Evolutionary conservation across 225 moss, liverwort and hornwort species (phyloP), one percentile per base, ranked within the genome.

Genomic region (Physcomitrellopsis africana): DNA sequence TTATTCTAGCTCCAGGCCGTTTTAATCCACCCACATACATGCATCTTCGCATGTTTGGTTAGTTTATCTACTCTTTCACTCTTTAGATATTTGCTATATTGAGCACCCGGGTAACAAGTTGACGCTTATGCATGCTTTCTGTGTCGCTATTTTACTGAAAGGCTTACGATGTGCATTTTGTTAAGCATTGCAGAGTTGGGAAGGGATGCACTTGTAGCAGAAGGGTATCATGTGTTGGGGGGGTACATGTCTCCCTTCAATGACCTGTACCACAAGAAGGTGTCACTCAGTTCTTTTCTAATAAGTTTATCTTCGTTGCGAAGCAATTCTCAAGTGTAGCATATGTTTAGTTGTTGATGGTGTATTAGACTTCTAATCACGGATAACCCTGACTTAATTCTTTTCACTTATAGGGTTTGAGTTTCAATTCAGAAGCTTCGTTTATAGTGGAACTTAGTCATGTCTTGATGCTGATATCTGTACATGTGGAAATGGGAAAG

Each of bases 21-120:
- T 99, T 90, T 80, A 99, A 99, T 81, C 97, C 97, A 53, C 95
- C 95, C 26, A 99, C 97, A 43, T 95, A 92, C 63, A 95, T 99
- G 97, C 97, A 99, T 79, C 87, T 99, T 60, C 95, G 97, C 52
- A 93, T 99, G 93, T 99, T 99, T 70, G 97, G 97, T 99, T 59
- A 57, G 89, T 83, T 41, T 26, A 47, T 60, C 11, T 51, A 14
- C 51, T 48, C 24, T 44, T 56, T 63, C 58, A 12, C 26, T 42
- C 66, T 64, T 75, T 58, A 11, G 14, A 18, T 9, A 61, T 62
- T 17, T 16, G 24, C 37, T 51, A 15, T 16, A 9, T 76, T 49
- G 23, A 14, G 19, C 3, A 49, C 24, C 8, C 27, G 41, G 43
- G 9, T 42, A 49, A 42, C 60, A 63, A 9, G 16, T 67, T 51